Conservation (phyloP, 108 stramenopile species). For the Bacterosira constricta region DNA sequence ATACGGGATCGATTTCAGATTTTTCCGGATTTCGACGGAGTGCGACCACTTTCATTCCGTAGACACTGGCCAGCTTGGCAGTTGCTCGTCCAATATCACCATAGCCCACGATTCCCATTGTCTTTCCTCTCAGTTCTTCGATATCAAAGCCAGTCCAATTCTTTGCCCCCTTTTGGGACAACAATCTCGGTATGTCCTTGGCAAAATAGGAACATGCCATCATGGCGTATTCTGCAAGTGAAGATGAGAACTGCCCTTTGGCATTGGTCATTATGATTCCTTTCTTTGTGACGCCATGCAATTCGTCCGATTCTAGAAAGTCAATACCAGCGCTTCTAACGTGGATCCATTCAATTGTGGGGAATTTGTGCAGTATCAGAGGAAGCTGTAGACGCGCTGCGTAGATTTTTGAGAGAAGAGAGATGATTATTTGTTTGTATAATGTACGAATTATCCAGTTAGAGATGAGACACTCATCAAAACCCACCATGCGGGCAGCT, state of each 20-base stretch:
- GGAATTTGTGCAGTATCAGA: constrained; percentile 26
- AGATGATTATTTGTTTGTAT: no score
- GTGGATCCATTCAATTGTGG: constrained; percentile 57
- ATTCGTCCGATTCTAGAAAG: constrained; percentile 51
- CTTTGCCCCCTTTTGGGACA: constrained; percentile 48
- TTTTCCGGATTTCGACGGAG: constrained; percentile 66
- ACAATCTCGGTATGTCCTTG: constrained; percentile 81
- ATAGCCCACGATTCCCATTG: constrained; percentile 86
- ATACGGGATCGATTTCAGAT: constrained; percentile 54
- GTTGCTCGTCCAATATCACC: constrained; percentile 78
- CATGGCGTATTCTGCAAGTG: constrained; percentile 80
- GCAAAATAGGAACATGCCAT: constrained; percentile 84
- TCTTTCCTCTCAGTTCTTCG: constrained; percentile 66
- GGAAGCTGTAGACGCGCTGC: constrained; percentile 40
- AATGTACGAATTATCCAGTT: no score
- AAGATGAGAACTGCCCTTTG: constrained; percentile 73
- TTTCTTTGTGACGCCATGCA: constrained; percentile 19
- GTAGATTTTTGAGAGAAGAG: no score
- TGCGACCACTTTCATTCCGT: constrained; percentile 83
- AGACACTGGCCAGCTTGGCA: constrained; percentile 50
- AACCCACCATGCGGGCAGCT: constrained; percentile 41
- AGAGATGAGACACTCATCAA: no score
- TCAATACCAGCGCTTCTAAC: constrained; percentile 55
- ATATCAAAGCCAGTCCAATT: constrained; percentile 67
- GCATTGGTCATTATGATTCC: constrained; percentile 62